Base-by-base conservation (phyloP, 2,329 filamentous ascomycete species). In the Fusarium succisae region DNA sequence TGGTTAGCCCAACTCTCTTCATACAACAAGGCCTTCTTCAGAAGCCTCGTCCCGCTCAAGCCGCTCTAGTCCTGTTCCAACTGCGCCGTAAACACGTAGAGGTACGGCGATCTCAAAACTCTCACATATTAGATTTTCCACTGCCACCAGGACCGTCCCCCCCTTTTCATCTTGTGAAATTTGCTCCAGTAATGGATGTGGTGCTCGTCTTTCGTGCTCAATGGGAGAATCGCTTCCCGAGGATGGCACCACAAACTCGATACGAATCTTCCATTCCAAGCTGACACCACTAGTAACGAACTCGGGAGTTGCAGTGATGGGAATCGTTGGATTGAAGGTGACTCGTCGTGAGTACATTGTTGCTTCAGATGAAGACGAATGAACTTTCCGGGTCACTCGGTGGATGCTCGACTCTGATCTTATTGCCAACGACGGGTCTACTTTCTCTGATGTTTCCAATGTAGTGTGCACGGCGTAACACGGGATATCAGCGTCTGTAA, bases 41-140 rank as follows among this genome's bases (percentile, higher is more conserved):
- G 84, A 80, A 39, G 84, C 87, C 77, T 89, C 87, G 51, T 90
- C 88, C 62, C 87, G 82, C 78, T 90, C 88, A 60, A 89, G 78
- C 69, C 84, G 84, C 80, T 90, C 89, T 66, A 91, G 79, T 13
- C 88, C 88, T 59, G 84, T 88, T 66, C 88, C 87, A 41, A 89
- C 86, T 24, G 89, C 89, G 45, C 91, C 91, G 79, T 97, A 98
- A 15, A 98, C 93, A 57, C 91, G 90, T 73, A 98, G 84, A 32
- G 95, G 95, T 51, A 98, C 94, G 39, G 91, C 90, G 51, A 97
- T 93, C 82, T 98, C 95, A 82, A 98, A 98, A 77, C 93, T 97
- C 84, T 98, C 95, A 77, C 94, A 96, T 14, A 91, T 88, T 58
- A 98, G 79, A 72, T 91, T 91, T 84, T 97, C 94, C 57, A 92